Percentiles rank a stretch among this genome's conserved stretches.
These are phyloP conservation scores for Persicaria maculosa DNA, from an alignment of 148 eudicot genomes.

Conservation along the genomic window DNA sequence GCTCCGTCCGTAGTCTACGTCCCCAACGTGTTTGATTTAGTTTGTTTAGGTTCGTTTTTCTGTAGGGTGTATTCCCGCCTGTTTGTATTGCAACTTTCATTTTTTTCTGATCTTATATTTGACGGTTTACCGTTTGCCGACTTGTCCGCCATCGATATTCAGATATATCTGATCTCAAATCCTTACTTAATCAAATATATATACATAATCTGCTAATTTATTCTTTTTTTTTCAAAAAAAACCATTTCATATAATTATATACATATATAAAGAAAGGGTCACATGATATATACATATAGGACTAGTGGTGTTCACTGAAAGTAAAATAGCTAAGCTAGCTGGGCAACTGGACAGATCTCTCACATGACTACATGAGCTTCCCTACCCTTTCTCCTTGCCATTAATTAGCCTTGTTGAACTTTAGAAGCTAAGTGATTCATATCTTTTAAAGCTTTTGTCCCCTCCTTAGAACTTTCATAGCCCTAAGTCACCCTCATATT, in stretches of 20 bases:
- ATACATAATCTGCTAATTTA: too few species aligned
- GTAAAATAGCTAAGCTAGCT: not conserved
- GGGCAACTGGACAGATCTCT: too few species aligned
- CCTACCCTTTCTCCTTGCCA: not conserved
- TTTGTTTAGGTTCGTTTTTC: too few species aligned
- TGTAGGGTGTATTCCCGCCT: too few species aligned
- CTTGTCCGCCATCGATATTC: too few species aligned
- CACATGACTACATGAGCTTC: not conserved
- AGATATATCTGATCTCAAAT: too few species aligned
- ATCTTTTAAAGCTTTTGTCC: conserved; percentile 4
- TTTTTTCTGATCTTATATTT: too few species aligned
- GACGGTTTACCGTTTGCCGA: too few species aligned
- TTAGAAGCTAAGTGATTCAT: conserved; percentile 2
- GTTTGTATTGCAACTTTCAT: too few species aligned
- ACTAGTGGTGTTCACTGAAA: conserved; percentile 3
- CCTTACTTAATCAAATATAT: too few species aligned
- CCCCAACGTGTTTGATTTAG: too few species aligned
- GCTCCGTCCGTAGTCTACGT: too few species aligned
- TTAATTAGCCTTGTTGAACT: conserved; percentile 1
- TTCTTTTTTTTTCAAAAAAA: not conserved
- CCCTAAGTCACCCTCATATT: not conserved
- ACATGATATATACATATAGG: not conserved
- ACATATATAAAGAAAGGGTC: not conserved
- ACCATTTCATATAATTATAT: not conserved
- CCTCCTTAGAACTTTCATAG: not conserved